phyloP scores from a whole-genome alignment of 306 rosid species.

The Prinsepia uniflora region DNA sequence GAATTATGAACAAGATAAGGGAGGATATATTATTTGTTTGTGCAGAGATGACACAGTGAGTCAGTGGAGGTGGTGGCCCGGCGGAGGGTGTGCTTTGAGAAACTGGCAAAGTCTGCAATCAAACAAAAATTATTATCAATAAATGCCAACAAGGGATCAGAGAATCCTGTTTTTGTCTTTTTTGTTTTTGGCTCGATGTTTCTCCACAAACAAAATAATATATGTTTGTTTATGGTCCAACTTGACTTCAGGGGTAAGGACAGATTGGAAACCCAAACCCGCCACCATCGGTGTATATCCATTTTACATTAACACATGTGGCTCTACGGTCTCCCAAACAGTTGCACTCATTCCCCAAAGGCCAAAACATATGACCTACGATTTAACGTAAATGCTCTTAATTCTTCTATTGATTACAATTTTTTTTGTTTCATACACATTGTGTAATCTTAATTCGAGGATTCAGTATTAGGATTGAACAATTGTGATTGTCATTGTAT shows the following conservation, averaged over 20 bases:
- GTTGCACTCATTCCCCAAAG: no score
- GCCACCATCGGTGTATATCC: neutral
- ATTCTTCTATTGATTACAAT: no score
- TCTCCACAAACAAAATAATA: neutral
- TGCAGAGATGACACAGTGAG: neutral
- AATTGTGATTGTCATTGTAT: no score
- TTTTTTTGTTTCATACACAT: no score
- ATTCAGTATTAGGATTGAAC: no score
- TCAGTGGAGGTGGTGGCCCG: no score
- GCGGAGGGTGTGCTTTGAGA: neutral
- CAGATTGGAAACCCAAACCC: neutral
- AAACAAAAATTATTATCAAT: slow-evolving; percentile 26
- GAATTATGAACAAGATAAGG: no score
- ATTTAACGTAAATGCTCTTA: no score
- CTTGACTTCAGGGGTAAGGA: neutral
- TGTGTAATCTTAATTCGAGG: no score
- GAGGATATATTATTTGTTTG: neutral
- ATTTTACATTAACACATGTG: neutral
- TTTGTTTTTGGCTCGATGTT: slow-evolving; percentile 1
- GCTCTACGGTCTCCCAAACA: neutral
- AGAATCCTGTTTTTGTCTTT: slow-evolving; percentile 44
- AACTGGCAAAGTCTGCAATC: slow-evolving; percentile 23
- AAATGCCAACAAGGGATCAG: slow-evolving; percentile 30
- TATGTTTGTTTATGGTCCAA: slow-evolving; percentile 1
- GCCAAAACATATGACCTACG: no score